Conservation (phyloP, 208 protist species). For the Leishmania martiniquensis region DNA sequence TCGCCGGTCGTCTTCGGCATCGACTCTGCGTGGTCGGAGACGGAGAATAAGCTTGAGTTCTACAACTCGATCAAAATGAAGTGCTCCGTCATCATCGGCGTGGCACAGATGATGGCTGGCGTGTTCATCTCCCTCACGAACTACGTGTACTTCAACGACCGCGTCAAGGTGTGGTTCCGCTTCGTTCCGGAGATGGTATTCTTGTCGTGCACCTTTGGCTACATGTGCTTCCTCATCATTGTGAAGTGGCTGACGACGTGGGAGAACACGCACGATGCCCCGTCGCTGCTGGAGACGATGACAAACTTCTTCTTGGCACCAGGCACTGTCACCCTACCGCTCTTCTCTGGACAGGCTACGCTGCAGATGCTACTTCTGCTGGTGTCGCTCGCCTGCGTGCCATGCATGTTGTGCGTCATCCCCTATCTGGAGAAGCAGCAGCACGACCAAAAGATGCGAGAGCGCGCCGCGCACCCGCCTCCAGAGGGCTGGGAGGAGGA, state of each 20-base stretch:
- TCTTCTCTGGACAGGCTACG: constrained; percentile 78
- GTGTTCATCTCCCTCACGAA: constrained; percentile 94
- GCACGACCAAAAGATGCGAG: constrained; percentile 44
- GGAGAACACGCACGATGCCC: constrained; percentile 86
- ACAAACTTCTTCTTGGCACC: constrained; percentile 94
- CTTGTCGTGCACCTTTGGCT: constrained; percentile 95
- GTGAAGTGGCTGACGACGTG: constrained; percentile 97
- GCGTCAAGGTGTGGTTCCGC: constrained; percentile 84
- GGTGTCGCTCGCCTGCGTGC: constrained; percentile 73
- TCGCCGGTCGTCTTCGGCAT: constrained; percentile 70
- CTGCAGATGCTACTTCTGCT: constrained; percentile 89
- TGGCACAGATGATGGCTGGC: constrained; percentile 97
- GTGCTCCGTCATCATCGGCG: constrained; percentile 96
- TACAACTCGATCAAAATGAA: constrained; percentile 99
- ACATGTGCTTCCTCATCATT: constrained; percentile 97
- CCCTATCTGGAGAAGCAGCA: constrained; percentile 94
- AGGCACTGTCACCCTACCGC: constrained; percentile 69
- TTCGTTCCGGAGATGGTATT: constrained; percentile 98
- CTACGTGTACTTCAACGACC: constrained; percentile 89
- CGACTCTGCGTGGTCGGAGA: constrained; percentile 90
- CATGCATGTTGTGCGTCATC: constrained; percentile 86
- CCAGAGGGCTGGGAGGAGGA: constrained; percentile 41
- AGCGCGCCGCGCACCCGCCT: constrained; percentile 4
- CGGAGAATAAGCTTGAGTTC: constrained; percentile 97
- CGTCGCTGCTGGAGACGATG: constrained; percentile 91